Conservation (phyloP, 2,329 filamentous ascomycete genomes). For the Scleromitrula shiraiana region DNA sequence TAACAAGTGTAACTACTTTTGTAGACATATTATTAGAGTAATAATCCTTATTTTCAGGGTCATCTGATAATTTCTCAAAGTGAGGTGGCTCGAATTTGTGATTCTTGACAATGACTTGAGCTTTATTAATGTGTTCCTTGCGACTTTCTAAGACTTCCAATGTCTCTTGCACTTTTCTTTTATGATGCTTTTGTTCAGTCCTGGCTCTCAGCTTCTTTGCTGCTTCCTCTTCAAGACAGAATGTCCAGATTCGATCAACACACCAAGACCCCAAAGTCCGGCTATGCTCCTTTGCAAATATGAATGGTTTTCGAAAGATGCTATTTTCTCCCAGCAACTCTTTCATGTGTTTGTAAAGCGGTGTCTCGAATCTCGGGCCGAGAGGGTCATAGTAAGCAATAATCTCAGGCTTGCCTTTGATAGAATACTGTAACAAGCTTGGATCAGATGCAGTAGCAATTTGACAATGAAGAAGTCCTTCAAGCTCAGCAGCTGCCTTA, state of each 20-base stretch:
- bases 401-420: conserved; percentile 52
- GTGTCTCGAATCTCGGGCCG: conserved; percentile 48
- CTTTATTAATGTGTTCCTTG: conserved; percentile 49
- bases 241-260: conserved; percentile 71
- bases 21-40: conserved; percentile 46
- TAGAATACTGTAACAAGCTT: conserved; percentile 47
- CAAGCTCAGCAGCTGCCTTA: conserved; percentile 63
- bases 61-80: conserved; percentile 13
- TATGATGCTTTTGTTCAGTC: conserved; percentile 37
- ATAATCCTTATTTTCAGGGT: neutral
- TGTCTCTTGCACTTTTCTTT: conserved; percentile 20
- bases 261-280: conserved; percentile 74
- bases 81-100: conserved; percentile 39
- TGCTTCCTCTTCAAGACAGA: conserved; percentile 57
- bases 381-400: conserved; percentile 46
- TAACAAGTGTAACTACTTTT: conserved; percentile 60
- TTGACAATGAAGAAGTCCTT: conserved; percentile 67
- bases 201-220: conserved; percentile 52
- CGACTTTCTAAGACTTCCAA: conserved; percentile 42
- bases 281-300: conserved; percentile 49
- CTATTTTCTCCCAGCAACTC: conserved; percentile 39
- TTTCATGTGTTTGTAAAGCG: conserved; percentile 52
- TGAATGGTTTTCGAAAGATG: conserved; percentile 33
- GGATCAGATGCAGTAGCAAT: conserved; percentile 71
- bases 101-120: conserved; percentile 45